Evolutionary conservation across 768 basidiomycete genomes (phyloP), one percentile per base, ranked within the genome.

Genomic region (Cyathus striatus): DNA sequence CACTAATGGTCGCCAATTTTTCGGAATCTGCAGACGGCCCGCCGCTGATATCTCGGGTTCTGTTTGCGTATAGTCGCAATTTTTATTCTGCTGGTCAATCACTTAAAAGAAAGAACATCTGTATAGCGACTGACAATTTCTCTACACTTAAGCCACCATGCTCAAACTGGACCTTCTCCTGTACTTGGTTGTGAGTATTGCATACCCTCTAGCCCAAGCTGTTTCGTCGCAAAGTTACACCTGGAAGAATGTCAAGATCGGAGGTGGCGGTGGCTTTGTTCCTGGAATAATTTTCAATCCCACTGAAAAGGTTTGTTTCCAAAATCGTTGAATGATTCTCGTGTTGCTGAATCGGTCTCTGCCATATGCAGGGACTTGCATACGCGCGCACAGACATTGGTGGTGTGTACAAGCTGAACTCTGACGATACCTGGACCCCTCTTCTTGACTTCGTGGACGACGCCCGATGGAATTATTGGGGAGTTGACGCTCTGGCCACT

Each of bases 301-400:
- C 0, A 68, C 66, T 14, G 60, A 78, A 53, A 73, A 73, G 63
- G 62, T 59, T 42, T 23, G 42, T 36, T 35, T 17, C 35, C 23
- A n/a, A n/a, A 40, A n/a, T 27, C 18, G 21, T 32, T 9, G 36
- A 32, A 13, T 34, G 6, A 23, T 14, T 37, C 20, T 14, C 16
- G 35, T 36, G 23, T 34, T 40, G 23, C 41, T 24, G 20, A n/a
- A n/a, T n/a, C n/a, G n/a, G n/a, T n/a, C n/a, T n/a, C n/a, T 40
- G 21, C 16, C 16, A 23, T 16, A 12, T 27, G 18, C 39, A 78
- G 69, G 81, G 79, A 23, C 57, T 82, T 9, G 79, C 75, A 2
- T 83, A 77, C 55, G 79, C 76, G n/a, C 75, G 81, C 18, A 81
- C 80, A 6, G 81, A 83, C 57, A 81, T 84, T 26, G 80, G 81